These are phyloP conservation scores for Datura wrightii DNA, from an alignment of 257 asterid genomes.

Conservation along the genomic window DNA sequence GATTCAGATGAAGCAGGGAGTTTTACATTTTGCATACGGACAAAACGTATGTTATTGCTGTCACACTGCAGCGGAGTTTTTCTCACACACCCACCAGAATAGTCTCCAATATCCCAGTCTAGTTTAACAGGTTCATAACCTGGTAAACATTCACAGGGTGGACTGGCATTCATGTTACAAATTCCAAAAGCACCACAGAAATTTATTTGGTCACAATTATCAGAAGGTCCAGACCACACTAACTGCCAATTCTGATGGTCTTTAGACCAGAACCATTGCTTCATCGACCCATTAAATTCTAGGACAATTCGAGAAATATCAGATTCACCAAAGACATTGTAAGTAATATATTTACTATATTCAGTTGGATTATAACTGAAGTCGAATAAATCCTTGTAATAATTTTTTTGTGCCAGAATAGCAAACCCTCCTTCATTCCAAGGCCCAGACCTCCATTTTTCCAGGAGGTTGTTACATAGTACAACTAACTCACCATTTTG, in stretches of 20 bases:
- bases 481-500: conserved; percentile 21
- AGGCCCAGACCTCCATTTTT: neutral
- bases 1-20: conserved; percentile 38
- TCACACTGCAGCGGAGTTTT: conserved; percentile 26
- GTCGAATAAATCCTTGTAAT: neutral
- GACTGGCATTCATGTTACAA: neutral
- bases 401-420: neutral
- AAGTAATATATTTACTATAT: conserved; percentile 18
- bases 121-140: conserved; percentile 12
- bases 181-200: conserved; percentile 38
- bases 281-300: neutral
- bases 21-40: neutral
- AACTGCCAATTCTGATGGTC: neutral
- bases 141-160: conserved; percentile 37
- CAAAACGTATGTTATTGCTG: neutral
- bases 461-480: neutral
- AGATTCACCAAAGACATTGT: conserved; percentile 29
- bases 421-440: conserved; percentile 28
- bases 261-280: conserved; percentile 2
- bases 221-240: neutral
- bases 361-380: conserved; percentile 30
- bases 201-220: neutral
- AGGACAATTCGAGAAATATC: conserved; percentile 34
- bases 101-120: conserved; percentile 22
- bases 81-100: conserved; percentile 43